Evolutionary conservation across 495 filamentous ascomycete genomes (phyloP).

Genomic region (Podospora fimiseda): DNA sequence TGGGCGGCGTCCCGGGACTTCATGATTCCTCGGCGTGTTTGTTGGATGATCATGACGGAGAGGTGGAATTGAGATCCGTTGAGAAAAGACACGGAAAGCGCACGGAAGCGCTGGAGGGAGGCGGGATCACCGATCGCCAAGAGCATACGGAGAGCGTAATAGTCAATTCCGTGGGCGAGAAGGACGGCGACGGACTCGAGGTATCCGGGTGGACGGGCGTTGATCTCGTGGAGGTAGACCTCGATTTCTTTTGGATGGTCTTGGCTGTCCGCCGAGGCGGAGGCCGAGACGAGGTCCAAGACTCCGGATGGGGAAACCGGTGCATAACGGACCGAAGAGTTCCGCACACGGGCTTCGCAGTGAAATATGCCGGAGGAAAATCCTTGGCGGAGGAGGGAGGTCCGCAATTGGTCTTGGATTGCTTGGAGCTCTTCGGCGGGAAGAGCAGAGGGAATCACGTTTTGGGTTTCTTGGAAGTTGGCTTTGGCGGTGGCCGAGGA

Average conservation of each 20-base stretch:
- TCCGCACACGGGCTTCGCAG: slow-evolving; percentile 25
- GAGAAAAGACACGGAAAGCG: slow-evolving; percentile 23
- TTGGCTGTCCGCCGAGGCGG: background rate
- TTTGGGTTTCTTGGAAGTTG: slow-evolving; percentile 23
- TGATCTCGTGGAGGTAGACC: slow-evolving; percentile 30
- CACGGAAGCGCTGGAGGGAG: slow-evolving; percentile 19
- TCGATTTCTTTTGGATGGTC: background rate
- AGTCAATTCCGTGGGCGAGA: slow-evolving; percentile 34
- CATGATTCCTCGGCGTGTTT: slow-evolving; percentile 14
- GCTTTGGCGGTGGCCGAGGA: background rate
- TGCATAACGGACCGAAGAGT: slow-evolving; percentile 10
- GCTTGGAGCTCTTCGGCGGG: slow-evolving; percentile 17
- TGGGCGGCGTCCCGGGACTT: slow-evolving; percentile 11
- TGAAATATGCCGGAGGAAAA: slow-evolving; percentile 33
- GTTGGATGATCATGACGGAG: slow-evolving; percentile 14
- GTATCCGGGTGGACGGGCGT: slow-evolving; percentile 28
- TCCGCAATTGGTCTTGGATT: slow-evolving; percentile 12
- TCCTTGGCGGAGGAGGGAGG: slow-evolving; percentile 18
- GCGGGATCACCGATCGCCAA: slow-evolving; percentile 17
- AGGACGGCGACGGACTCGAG: slow-evolving; percentile 15
- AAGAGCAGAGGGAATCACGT: slow-evolving; percentile 17
- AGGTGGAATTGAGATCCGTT: slow-evolving; percentile 17
- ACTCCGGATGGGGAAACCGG: slow-evolving; percentile 6
- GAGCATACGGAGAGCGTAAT: slow-evolving; percentile 26
- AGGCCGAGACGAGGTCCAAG: slow-evolving; percentile 8